Percentiles rank a stretch among this genome's conserved stretches.
phyloP scores from a whole-genome alignment of 176 grass and related monocot species.

The Avena sativa region DNA sequence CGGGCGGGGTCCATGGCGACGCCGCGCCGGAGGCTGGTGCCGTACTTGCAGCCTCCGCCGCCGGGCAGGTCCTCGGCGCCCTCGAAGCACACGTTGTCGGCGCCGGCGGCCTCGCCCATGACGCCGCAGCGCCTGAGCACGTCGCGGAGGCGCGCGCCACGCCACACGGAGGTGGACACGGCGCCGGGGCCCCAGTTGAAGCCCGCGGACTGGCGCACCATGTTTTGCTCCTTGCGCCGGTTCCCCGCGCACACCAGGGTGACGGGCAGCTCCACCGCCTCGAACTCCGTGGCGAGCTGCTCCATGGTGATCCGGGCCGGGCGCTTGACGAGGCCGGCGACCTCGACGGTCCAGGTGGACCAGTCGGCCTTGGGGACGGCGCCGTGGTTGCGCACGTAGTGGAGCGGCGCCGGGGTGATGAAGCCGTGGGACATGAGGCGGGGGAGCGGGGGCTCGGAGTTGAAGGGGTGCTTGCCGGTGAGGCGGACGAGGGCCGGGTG shows the following conservation, averaged over 20 bases:
- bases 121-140: slow-evolving; percentile 70
- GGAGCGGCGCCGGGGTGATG: slow-evolving; percentile 83
- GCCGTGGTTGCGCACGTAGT: slow-evolving; percentile 98
- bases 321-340: slow-evolving; percentile 65
- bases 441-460: slow-evolving; percentile 67
- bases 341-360: slow-evolving; percentile 72
- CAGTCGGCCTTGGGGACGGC: slow-evolving; percentile 70
- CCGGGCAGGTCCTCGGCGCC: slow-evolving; percentile 79
- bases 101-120: slow-evolving; percentile 43
- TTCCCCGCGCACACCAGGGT: slow-evolving; percentile 80
- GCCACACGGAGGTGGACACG: slow-evolving; percentile 85
- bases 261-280: slow-evolving; percentile 59
- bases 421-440: slow-evolving; percentile 75
- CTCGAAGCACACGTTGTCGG: slow-evolving; percentile 74
- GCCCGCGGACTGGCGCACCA: slow-evolving; percentile 64
- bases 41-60: slow-evolving; percentile 63
- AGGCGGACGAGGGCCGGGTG: slow-evolving; percentile 73
- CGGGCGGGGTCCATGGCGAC: slow-evolving; percentile 70
- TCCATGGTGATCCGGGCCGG: slow-evolving; percentile 70
- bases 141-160: slow-evolving; percentile 67
- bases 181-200: slow-evolving; percentile 89
- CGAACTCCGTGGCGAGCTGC: slow-evolving; percentile 55
- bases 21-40: slow-evolving; percentile 66
- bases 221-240: slow-evolving; percentile 93
- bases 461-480: slow-evolving; percentile 86